Evolutionary conservation across 495 filamentous ascomycete species (phyloP), one percentile per base, ranked within the genome.

Genomic region (Cryomyces minteri): DNA sequence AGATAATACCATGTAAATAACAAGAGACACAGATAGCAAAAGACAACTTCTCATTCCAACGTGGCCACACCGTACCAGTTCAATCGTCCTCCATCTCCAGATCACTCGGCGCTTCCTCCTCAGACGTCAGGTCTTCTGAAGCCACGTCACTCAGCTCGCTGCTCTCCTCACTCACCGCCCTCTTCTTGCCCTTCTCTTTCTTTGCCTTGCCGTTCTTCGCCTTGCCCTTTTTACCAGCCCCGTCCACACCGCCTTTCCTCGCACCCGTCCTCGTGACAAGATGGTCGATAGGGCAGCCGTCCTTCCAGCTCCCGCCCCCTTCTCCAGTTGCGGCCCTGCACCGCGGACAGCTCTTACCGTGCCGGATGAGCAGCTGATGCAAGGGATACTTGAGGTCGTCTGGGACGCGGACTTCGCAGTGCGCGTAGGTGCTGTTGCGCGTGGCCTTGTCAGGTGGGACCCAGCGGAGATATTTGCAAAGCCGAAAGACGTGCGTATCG

Each of bases 401-500:
- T 0, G 88, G 88, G 31, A 95, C 76, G 5, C 72, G 69, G 12
- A 82, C 75, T 36, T 98, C 87, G 32, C 80, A 72, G 56, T 98
- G 90, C 18, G 70, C 70, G 58, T 83, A 94, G 0, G 82, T 77
- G 11, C 76, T 74, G 40, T 87, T 72, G 28, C 79, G 68, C 8
- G 65, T 79, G 0, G 76, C 76, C 14, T 73, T 74, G 31, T 63
- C 54, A 0, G 76, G 73, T 0, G 80, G 80, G 8, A 87, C 70
- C 90, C 90, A 98, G 10, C 77, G 74, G 0, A 98, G 73, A 78
- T 86, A 94, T 45, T 76, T 79, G 54, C 75, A 77, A 46, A 94
- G 72, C 14, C 84, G 76, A 48, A 71, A 63, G 40, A 72, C 59
- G 37, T 70, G 67, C 1, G 68, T 68, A 33, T 65, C 60, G 12